Base-by-base conservation (phyloP, 2,329 filamentous ascomycete genomes). In the Xylariaceae sp. region DNA sequence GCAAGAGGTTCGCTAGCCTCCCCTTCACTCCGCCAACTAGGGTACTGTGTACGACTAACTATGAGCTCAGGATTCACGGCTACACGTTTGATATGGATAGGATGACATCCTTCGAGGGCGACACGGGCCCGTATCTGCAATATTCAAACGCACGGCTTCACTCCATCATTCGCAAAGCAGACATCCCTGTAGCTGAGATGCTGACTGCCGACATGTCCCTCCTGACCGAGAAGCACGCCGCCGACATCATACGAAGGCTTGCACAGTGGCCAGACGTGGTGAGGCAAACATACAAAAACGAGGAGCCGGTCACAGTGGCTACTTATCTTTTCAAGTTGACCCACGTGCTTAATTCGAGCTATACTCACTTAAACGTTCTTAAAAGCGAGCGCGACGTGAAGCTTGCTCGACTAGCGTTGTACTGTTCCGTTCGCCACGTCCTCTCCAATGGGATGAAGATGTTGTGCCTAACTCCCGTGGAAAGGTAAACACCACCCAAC, bases 251-350 rank as follows among this genome's bases (percentile, higher is more conserved):
- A 63, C 86, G 92, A 28, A 81, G 89, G 40, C 81, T 96, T 14
- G 83, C 88, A 6, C 89, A 92, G 71, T 96, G 90, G 83, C 92
- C 92, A 2, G 92, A 96, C 67, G 89, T 92, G 4, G 86, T 96
- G 56, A 80, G 88, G 69, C 94, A 94, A 75, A 93, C 92, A 63
- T 36, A 3, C 2, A 2, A 39, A 36, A 2, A 39, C 14, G 34
- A 63, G 61, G 92, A 96, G 73, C 87, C 88, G 0, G 83, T 85
- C 1, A 89, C 86, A 0, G 79, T 89, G 34, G 75, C 89, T 31
- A 85, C 82, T 3, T 74, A 74, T 59, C 67, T 75, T 19, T 72
- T 73, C 81, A 91, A 90, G 82, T 90, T 96, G 87, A 91, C 90
- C 3, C 91, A 96, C 74, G 80, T 85, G 23, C 76, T 96, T 52